A percentile compares a stretch with the other conserved stretches of the same genome.
phyloP scores from a whole-genome alignment of 2,329 filamentous ascomycete species.

The Colletotrichum phormii region DNA sequence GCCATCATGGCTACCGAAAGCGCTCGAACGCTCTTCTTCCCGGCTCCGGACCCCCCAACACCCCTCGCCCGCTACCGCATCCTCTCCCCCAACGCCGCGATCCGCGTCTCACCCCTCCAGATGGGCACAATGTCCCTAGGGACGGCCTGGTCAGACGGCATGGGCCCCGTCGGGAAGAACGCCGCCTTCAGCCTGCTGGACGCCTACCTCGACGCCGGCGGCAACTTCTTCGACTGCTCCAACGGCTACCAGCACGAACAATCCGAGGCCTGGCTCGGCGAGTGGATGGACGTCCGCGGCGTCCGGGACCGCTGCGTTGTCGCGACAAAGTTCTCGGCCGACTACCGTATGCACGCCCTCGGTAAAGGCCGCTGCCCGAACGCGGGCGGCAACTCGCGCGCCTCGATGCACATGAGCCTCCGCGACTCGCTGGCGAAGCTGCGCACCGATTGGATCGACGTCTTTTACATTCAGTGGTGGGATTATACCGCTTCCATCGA shows the following conservation, averaged over 20 bases:
- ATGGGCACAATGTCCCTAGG: constrained; percentile 67
- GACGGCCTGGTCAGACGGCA: constrained; percentile 53
- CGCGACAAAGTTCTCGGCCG: constrained; percentile 67
- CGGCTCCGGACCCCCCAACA: neutral
- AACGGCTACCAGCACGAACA: constrained; percentile 69
- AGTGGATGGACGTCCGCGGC: constrained; percentile 62
- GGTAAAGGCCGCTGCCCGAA: constrained; percentile 55
- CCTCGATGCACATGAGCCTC: constrained; percentile 54
- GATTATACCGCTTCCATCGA: constrained; percentile 54
- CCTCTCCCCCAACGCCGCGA: constrained; percentile 60
- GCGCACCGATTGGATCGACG: constrained; percentile 56
- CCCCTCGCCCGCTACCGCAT: constrained; percentile 47
- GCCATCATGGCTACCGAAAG: neutral
- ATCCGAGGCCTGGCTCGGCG: constrained; percentile 68
- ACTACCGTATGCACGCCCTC: constrained; percentile 52
- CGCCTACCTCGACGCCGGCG: constrained; percentile 66
- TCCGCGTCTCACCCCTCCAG: constrained; percentile 63
- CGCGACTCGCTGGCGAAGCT: constrained; percentile 57
- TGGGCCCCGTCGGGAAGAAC: constrained; percentile 67
- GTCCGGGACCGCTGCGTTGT: constrained; percentile 66
- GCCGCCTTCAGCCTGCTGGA: constrained; percentile 68
- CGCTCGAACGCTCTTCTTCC: neutral
- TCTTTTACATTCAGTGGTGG: constrained; percentile 59
- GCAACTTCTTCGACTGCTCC: constrained; percentile 77
- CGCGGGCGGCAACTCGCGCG: constrained; percentile 55